Percentiles rank a stretch among this genome's conserved stretches.
Conservation (phyloP, 2,329 filamentous ascomycete species). For the Ceratocystis papillata region DNA sequence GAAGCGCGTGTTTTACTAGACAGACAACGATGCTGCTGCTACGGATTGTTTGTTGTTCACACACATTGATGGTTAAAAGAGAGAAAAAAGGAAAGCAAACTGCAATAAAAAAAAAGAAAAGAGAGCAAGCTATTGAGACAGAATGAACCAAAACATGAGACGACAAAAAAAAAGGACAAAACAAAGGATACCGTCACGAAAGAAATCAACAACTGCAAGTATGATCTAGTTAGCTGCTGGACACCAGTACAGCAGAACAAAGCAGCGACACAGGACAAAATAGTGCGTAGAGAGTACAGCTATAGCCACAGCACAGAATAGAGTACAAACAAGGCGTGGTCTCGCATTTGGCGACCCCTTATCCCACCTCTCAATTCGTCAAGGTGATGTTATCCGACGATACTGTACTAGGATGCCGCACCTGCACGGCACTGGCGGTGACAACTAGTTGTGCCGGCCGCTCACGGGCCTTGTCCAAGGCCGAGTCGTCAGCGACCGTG, state of each 20-base stretch:
- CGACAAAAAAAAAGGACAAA: constrained; percentile 19
- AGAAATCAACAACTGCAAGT: not conserved
- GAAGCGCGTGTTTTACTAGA: not conserved
- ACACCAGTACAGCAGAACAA: no score
- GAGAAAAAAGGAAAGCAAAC: not conserved
- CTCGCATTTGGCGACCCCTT: not conserved
- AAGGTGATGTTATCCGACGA: constrained; percentile 15
- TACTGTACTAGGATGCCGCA: constrained; percentile 12
- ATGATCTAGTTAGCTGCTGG: not conserved
- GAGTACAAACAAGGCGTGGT: not conserved
- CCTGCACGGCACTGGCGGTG: not conserved
- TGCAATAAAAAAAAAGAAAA: constrained; percentile 4
- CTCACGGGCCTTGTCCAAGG: constrained; percentile 1
- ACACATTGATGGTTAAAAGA: not conserved
- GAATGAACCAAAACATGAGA: constrained; percentile 12
- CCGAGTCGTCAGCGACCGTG: not conserved
- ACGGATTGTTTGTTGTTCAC: not conserved
- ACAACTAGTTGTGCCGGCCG: not conserved
- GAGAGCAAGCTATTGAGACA: not conserved
- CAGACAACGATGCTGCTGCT: not conserved
- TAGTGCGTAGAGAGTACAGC: no score
- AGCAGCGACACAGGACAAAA: no score
- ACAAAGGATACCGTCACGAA: constrained; percentile 22
- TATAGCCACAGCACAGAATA: not conserved
- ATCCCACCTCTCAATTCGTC: constrained; percentile 10